Evolutionary conservation across 1,284 basidiomycete genomes (phyloP), one percentile per base, ranked within the genome.

Genomic region (Apiotrichum laibachii): DNA sequence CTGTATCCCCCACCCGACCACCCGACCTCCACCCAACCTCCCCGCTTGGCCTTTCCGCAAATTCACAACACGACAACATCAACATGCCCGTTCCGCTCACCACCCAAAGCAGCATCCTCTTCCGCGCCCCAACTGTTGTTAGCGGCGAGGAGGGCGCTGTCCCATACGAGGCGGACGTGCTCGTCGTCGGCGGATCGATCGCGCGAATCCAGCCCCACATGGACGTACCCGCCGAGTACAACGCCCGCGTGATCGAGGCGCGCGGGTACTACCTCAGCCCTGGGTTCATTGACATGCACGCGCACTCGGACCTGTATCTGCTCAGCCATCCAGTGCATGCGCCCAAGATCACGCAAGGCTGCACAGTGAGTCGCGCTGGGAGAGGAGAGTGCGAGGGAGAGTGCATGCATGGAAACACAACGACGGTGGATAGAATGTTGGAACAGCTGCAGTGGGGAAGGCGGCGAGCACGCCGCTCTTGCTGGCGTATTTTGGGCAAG

Each of bases 231-330:
- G 19, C 42, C 10, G 50, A 35, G 15, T 26, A 19, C 31, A 53
- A 50, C 21, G 45, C 50, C 5, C 54, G 63, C 19, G 35, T 37
- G 5, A 59, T 77, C 33, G 66, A 74, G 19, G 67, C 67, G 1
- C 55, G 47, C 15, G 72, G 73, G 13, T 62, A 56, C 34, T 58
- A 62, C n/a, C 63, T 78, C 1, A 67, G 64, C 21, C 76, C 76
- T 7, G 76, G 76, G 5, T 78, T 78, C 58, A 76, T 78, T 51
- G 76, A 78, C 58, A 66, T 78, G 65, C 76, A 78, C 63, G 76
- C 76, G 5, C 76, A 78, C 60, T 72, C 69, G 12, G 76, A 78
- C 60, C 61, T 77, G 40, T 72, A 74, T 51, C 64, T 78, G 42
- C 58, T 78, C 31, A 70, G 71, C 7, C 66, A 74, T 51, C 72